A percentile compares a stretch with the other conserved stretches of the same genome.
These are phyloP conservation scores for Pichia sp. DNA, from an alignment of 1,139 yeast species.

Conservation along the genomic window DNA sequence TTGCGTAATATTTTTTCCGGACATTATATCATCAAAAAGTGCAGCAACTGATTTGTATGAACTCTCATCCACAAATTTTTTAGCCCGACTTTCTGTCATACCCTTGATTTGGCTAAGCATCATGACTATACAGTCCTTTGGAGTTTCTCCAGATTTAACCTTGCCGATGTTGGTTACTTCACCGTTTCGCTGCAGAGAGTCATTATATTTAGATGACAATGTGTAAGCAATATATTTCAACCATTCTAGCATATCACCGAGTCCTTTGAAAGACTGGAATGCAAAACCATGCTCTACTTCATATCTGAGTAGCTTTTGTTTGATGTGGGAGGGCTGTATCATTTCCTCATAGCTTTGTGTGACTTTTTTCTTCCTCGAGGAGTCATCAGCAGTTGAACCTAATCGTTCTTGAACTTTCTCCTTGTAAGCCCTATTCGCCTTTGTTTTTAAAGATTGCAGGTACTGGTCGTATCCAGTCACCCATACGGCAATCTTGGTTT, in stretches of 20 bases:
- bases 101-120: constrained; percentile 52
- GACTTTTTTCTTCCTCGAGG: constrained; percentile 2
- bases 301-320: constrained; percentile 34
- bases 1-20: neutral
- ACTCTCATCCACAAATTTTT: constrained; percentile 26
- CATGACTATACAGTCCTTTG: constrained; percentile 43
- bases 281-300: constrained; percentile 43
- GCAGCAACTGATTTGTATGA: constrained; percentile 38
- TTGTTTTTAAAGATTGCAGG: constrained; percentile 40
- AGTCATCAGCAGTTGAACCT: neutral
- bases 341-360: constrained; percentile 13
- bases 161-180: constrained; percentile 51
- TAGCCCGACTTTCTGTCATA: constrained; percentile 44
- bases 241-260: constrained; percentile 51
- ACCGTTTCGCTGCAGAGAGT: constrained; percentile 50
- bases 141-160: constrained; percentile 51
- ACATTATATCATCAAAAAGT: constrained; percentile 29
- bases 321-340: constrained; percentile 27
- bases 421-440: constrained; percentile 44
- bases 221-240: constrained; percentile 54
- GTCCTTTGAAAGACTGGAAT: constrained; percentile 44
- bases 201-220: constrained; percentile 49
- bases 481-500: constrained; percentile 39
- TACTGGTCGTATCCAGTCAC: constrained; percentile 48
- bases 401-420: constrained; percentile 20